Base-by-base conservation (phyloP, 1,139 yeast species). In the Hansenula sp. region DNA sequence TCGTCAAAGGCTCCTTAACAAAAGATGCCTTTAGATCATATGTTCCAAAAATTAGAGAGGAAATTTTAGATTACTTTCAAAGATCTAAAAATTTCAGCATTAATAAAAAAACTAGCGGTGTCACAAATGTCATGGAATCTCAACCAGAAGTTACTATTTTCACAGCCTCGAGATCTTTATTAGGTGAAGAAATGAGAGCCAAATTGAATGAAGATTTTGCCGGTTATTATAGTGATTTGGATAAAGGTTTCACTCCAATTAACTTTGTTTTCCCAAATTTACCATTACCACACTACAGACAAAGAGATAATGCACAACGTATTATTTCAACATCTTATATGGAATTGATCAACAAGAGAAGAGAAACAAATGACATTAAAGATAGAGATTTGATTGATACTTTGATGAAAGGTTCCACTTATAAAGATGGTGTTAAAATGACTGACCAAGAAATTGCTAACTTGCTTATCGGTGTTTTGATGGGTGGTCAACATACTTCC, bases 401-500 rank as follows among this genome's bases (percentile, higher is more conserved):
- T 25, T 77, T 90, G 61, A 81, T 94, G 88, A 76, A 79, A 57
- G 74, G 74, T 57, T 84, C 93, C 38, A 81, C 89, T 48, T 93
- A 93, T 71, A 90, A 87, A 65, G 99, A 93, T 62, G 99, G 99
- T 54, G 81, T 82, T 38, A 76, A 77, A 59, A 90, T 93, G 97
- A 84, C 96, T 33, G 99, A 94, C 65, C 84, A 84, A 63, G 96
- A 93, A 70, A 89, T 93, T 62, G 95, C 98, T 36, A 86, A 91
- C 68, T 74, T 94, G 64, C 74, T 90, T 67, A 93, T 93, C 66
- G 99, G 98, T 64, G 83, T 94, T 45, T 76, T 94, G 51, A 93
- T 93, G 99, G 99, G 99, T 57, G 99, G 99, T 50, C 99, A 93
- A 71, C 99, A 93, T 67, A 94, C 99, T 28, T 86, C 96, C 55